Percentiles rank a stretch among this genome's conserved stretches.
Conservation (phyloP, 2,329 filamentous ascomycete species). For the Magnaporthiopsis incrustans region DNA sequence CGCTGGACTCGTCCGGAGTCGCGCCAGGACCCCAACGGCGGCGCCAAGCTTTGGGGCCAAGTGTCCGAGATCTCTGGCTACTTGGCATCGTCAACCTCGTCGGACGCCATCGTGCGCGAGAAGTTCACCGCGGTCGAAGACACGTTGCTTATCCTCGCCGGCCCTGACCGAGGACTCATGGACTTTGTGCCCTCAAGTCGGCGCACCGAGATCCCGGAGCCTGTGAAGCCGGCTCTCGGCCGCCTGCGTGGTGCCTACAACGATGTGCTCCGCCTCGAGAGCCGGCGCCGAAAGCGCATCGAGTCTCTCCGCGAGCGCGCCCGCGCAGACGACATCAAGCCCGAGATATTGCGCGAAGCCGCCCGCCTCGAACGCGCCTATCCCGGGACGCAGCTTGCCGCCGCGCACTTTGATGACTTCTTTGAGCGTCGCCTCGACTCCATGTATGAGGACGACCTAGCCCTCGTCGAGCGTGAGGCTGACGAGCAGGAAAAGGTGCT, state of each 20-base stretch:
- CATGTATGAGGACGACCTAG: slow-evolving; percentile 71
- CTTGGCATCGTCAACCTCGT: slow-evolving; percentile 56
- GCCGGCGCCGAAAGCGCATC: slow-evolving; percentile 67
- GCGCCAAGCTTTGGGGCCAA: slow-evolving; percentile 63
- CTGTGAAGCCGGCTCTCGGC: slow-evolving; percentile 71
- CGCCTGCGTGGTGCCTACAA: slow-evolving; percentile 74
- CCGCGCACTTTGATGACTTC: slow-evolving; percentile 85
- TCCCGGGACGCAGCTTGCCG: slow-evolving; percentile 74
- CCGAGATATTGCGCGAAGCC: slow-evolving; percentile 74
- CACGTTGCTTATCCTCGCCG: slow-evolving; percentile 67
- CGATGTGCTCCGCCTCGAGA: slow-evolving; percentile 77
- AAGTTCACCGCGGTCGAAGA: slow-evolving; percentile 73
- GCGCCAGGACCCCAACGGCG: slow-evolving; percentile 52
- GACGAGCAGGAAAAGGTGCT: slow-evolving; percentile 69
- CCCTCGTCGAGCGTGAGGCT: slow-evolving; percentile 61
- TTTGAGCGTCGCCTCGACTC: slow-evolving; percentile 72
- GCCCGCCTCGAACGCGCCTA: slow-evolving; percentile 79
- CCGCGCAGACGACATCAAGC: slow-evolving; percentile 80
- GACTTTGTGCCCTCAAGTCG: slow-evolving; percentile 84
- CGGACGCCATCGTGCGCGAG: slow-evolving; percentile 56
- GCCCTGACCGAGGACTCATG: slow-evolving; percentile 72
- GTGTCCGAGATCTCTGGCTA: slow-evolving; percentile 79
- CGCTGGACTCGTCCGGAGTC: slow-evolving; percentile 70
- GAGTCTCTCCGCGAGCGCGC: slow-evolving; percentile 73
- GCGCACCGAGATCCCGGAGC: slow-evolving; percentile 68